phyloP scores from a whole-genome alignment of 768 basidiomycete species.

The Phlegmacium glaucopus region DNA sequence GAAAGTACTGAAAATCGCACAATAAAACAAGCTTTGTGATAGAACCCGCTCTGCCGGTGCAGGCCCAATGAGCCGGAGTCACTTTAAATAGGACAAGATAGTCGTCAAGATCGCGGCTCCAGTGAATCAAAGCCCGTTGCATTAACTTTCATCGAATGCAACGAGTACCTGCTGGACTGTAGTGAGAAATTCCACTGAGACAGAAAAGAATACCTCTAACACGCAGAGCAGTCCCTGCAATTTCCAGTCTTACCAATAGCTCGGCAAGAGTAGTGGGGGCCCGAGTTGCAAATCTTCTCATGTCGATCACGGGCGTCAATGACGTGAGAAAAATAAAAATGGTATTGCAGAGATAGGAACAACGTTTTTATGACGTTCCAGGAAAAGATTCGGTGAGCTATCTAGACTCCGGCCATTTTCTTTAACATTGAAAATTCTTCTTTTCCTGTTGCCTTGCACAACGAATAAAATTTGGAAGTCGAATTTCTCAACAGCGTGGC shows the following conservation, averaged over 20 bases:
- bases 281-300: background rate
- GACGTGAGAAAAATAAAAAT: background rate
- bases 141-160: too few species aligned
- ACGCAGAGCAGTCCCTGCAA: background rate
- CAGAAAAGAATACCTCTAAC: background rate
- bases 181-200: too few species aligned
- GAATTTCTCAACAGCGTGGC: slow-evolving; percentile 50
- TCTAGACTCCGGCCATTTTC: slow-evolving; percentile 54
- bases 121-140: too few species aligned
- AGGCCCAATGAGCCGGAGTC: too few species aligned
- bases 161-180: too few species aligned
- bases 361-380: background rate
- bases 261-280: background rate
- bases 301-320: background rate
- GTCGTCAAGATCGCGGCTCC: too few species aligned
- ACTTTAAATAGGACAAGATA: too few species aligned
- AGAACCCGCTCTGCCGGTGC: too few species aligned
- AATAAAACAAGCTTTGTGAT: too few species aligned
- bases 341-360: background rate
- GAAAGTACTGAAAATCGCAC: too few species aligned
- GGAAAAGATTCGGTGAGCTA: background rate
- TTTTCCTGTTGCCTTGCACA: slow-evolving; percentile 74
- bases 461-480: slow-evolving; percentile 56
- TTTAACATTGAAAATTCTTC: slow-evolving; percentile 67
- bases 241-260: background rate